Base-by-base conservation (phyloP, 2,329 filamentous ascomycete species). In the Fusarium newnesense region DNA sequence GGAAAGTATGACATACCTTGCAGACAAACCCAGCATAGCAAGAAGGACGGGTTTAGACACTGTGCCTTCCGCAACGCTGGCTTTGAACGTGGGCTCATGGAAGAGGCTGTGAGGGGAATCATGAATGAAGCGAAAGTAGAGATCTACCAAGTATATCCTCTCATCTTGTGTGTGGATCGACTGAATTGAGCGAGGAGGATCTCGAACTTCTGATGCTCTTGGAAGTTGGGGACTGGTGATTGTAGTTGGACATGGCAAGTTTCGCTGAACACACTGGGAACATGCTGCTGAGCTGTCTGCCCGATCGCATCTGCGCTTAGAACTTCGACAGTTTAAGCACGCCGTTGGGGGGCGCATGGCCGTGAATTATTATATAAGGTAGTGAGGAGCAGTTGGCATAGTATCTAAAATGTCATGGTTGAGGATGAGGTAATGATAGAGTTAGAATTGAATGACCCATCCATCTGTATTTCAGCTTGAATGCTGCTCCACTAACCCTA, bases 21-120 rank as follows among this genome's bases (percentile, higher is more conserved):
- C 75, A 6, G 75, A 71, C 32, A 77, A 54, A 18, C 75, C 75
- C 43, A 77, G 53, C 73, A 77, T 76, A 4, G 62, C 63, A 7
- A 76, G 54, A 9, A 77, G 67, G 21, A 77, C 73, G 5, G 73
- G 64, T 1, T 76, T 59, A 0, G 67, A 64, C 4, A 53, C 64
- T 1, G 63, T 70, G 4, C 69, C 69, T 3, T 56, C 19, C 1
- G 30, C 52, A 16, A 72, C 75, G 16, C 69, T 73, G 6, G 26
- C 46, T 21, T 73, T 73, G 5, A 77, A 77, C 0, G 66, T 70
- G 3, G 73, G 24, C 9, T 72, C 69, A 15, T 77, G 75, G 15
- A 77, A 77, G 9, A 77, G 32, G 7, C 69, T 77, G 30, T 77
- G 75, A n/a, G 75, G 75, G 7, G 74, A 73, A 11, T 77, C 60